Evolutionary conservation across 2,329 filamentous ascomycete species (phyloP).

Genomic region (Septoria linicola): DNA sequence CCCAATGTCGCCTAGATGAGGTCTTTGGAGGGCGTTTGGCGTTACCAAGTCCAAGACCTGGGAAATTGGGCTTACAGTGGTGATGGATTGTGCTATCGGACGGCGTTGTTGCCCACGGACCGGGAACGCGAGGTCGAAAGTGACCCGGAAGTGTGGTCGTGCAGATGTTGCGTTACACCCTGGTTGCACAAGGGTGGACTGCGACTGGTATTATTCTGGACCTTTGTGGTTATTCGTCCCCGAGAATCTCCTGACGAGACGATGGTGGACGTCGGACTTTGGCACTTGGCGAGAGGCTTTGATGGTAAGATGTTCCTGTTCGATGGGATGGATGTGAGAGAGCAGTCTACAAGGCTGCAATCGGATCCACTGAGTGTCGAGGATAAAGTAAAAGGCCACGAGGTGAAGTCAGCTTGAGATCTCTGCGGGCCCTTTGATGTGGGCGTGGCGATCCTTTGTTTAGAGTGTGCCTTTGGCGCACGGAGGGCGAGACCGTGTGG

Average conservation of each 20-base stretch:
- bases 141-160: slow-evolving; percentile 48
- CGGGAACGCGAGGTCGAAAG: slow-evolving; percentile 40
- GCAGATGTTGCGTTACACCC: slow-evolving; percentile 48
- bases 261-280: not conserved
- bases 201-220: slow-evolving; percentile 27
- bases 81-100: slow-evolving; percentile 30
- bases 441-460: slow-evolving; percentile 52
- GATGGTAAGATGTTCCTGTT: slow-evolving; percentile 1
- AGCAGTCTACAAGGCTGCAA: slow-evolving; percentile 1
- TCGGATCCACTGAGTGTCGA: slow-evolving; percentile 2
- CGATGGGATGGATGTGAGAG: not conserved
- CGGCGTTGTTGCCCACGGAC: slow-evolving; percentile 40
- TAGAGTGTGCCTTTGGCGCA: slow-evolving; percentile 47
- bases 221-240: slow-evolving; percentile 41
- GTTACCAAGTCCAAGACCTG: slow-evolving; percentile 37
- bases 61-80: slow-evolving; percentile 42
- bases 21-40: slow-evolving; percentile 43
- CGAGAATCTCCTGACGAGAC: slow-evolving; percentile 27
- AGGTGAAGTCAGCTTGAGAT: slow-evolving; percentile 29
- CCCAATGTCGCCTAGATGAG: slow-evolving; percentile 44
- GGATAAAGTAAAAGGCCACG: slow-evolving; percentile 12
- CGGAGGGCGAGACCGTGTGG: slow-evolving; percentile 48
- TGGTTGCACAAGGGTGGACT: slow-evolving; percentile 34
- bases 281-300: too few relatives aligned
- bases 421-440: slow-evolving; percentile 32